Conservation (phyloP, 2,329 filamentous ascomycete genomes). For the Furcasterigmium furcatum region DNA sequence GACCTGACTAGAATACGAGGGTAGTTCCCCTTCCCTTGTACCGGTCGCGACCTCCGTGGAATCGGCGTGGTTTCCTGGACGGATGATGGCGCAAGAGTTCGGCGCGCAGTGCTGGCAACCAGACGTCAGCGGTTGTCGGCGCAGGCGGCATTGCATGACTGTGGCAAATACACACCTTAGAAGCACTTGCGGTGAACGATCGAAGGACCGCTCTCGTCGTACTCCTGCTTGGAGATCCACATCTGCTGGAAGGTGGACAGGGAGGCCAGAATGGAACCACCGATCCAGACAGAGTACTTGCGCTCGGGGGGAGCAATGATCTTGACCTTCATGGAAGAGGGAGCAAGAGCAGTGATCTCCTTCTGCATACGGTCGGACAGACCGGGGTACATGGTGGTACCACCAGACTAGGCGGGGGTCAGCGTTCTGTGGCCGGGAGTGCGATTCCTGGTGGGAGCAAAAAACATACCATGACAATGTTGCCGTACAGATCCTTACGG, state of each 20-base stretch:
- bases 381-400: constrained; percentile 99
- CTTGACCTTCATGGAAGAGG: constrained; percentile 99
- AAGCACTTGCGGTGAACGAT: constrained; percentile 99
- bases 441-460: background rate
- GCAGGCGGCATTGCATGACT: no score
- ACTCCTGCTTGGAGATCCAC: constrained; percentile 99
- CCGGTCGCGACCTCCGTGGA: constrained; percentile 41
- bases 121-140: background rate
- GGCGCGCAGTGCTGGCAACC: constrained; percentile 3
- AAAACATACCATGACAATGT: constrained; percentile 96
- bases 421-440: constrained; percentile 15
- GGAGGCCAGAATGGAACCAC: constrained; percentile 99
- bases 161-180: constrained; percentile 85
- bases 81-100: constrained; percentile 21
- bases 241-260: constrained; percentile 99
- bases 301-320: constrained; percentile 99
- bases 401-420: constrained; percentile 74
- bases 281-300: constrained; percentile 99
- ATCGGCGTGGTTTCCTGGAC: constrained; percentile 32
- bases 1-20: constrained; percentile 47
- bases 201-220: constrained; percentile 99
- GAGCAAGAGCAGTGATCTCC: constrained; percentile 99
- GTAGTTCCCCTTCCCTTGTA: constrained; percentile 39
- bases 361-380: constrained; percentile 99
- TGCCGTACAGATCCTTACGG: constrained; percentile 99